Base-by-base conservation (phyloP, 805 yeast species). In the Cyberlindnera amylophila region DNA sequence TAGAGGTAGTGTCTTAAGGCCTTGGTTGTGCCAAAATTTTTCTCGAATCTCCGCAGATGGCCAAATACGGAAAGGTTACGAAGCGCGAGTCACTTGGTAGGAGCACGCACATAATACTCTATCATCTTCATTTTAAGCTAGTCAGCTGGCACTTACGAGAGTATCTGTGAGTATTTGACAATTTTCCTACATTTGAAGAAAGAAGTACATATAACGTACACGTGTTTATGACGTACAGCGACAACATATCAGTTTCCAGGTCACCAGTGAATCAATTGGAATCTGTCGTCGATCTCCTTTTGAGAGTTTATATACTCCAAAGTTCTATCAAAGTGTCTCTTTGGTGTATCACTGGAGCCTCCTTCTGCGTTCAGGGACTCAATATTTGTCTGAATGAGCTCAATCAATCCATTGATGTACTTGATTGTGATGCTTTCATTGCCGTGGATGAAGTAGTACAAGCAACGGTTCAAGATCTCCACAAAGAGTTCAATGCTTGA, bases 351-450 rank as follows among this genome's bases (percentile, higher is more conserved):
- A 18, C 27, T 36, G 10, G 31, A 29, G 7, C 34, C 31, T 4
- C 49, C 49, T 37, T 49, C 57, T 6, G 27, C 43, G 14, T 34
- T 49, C 47, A 49, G 41, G 2, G 54, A 49, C 17, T 60, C 62
- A 39, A 83, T 62, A 52, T 81, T 84, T 13, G 82, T 80, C 46
- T 74, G 74, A 38, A 90, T 87, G 55, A 93, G 71, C 51, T 87
- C 95, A 43, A 93, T 83, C 49, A 93, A 68, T 9, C 96, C 95
- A 55, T 86, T 87, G 56, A 91, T 79, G 56, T 88, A 88, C 54
- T 79, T 77, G 32, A 81, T 71, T 32, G 85, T 83, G 24, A 91
- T 79, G 26, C 66, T 69, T 36, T 74, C 75, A 52, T 81, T 83
- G 4, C 93, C 96, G 53, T 84, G 90, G 41, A 86, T 82, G 61